A percentile compares a stretch with the other conserved stretches of the same genome.
Conservation (phyloP, 164 flowering plant genomes). For the Stephania cephalantha region DNA sequence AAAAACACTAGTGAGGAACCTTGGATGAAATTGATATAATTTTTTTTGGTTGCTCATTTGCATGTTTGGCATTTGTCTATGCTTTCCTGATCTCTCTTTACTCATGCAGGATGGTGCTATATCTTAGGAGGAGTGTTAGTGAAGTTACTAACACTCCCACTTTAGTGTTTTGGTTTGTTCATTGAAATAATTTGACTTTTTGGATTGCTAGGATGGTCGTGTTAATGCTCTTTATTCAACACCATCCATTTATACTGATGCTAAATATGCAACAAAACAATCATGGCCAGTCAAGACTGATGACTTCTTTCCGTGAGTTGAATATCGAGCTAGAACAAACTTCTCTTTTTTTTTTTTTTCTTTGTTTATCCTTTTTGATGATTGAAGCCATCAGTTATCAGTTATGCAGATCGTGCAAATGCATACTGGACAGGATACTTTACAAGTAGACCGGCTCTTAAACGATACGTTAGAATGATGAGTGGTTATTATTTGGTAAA, state of each 20-base stretch:
- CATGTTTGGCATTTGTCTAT: no score
- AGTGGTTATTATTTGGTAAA: conserved; percentile 87
- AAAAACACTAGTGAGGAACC: no score
- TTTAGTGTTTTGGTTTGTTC: neutral
- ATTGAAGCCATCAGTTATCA: conserved; percentile 21
- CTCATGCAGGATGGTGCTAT: no score
- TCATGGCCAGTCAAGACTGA: conserved; percentile 88
- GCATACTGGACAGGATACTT: conserved; percentile 98
- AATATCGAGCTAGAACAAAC: neutral
- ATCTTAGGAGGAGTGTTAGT: no score
- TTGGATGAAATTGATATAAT: no score
- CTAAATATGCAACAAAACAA: conserved; percentile 61
- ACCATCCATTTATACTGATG: conserved; percentile 90
- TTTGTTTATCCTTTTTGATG: neutral
- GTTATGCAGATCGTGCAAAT: conserved; percentile 90
- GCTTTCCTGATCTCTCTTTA: no score
- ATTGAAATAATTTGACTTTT: neutral
- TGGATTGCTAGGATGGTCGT: conserved; percentile 79
- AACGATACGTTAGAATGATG: conserved; percentile 78
- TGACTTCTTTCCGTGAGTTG: conserved; percentile 92
- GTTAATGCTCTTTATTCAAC: conserved; percentile 95
- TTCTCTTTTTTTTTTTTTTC: neutral
- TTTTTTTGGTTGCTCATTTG: no score
- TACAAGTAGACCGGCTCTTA: conserved; percentile 84
- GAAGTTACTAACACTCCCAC: no score